Base-by-base conservation (phyloP, 108 stramenopile species). In the Conticribra guillardii region DNA sequence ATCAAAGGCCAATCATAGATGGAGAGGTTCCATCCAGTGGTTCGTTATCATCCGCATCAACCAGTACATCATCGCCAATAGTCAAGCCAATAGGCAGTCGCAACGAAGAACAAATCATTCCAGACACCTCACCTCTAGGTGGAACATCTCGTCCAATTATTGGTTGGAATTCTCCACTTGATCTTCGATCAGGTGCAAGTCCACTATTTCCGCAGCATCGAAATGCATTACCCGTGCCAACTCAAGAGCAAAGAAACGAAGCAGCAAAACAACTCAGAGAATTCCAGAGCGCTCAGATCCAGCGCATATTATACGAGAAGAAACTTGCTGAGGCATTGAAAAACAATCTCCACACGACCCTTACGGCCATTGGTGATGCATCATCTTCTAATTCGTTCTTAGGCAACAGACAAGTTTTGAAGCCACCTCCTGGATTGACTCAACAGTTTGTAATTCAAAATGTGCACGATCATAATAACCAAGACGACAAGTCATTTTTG, bases 261-360 rank as follows among this genome's bases (percentile, higher is more conserved):
- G 75, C 81, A 14, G 76, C 75, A 16, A 56, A 73, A 29, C 62
- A 62, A 56, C 66, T 82, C 19, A 61, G 81, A 7, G 81, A 82
- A 23, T 82, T 78, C 54, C 81, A 82, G 57, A 66, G 61, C 30
- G 75, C 69, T 4, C 81, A 82, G 60, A 70, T 80, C 51, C 74
- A 69, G 37, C 60, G 73, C 9, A 47, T 79, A 5, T 46, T 81
- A 48, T 32, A 50, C 50, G 69, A 71, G 44, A 81, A 58, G 54
- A 76, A 76, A 53, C 59, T 79, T 32, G 52, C 70, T 54, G 49
- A 72, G 30, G 45, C 19, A 31, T 65, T 31, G 57, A 53, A 32
- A 2, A 46, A 34, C 24, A 31, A 30, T 26, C 27, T 21, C 22
- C 49, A 16, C 21, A 51, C 27, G 24, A 18, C 64, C 9, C 24